Conservation (phyloP, 352 stramenopile genomes). For the Phytophthora citricola region DNA sequence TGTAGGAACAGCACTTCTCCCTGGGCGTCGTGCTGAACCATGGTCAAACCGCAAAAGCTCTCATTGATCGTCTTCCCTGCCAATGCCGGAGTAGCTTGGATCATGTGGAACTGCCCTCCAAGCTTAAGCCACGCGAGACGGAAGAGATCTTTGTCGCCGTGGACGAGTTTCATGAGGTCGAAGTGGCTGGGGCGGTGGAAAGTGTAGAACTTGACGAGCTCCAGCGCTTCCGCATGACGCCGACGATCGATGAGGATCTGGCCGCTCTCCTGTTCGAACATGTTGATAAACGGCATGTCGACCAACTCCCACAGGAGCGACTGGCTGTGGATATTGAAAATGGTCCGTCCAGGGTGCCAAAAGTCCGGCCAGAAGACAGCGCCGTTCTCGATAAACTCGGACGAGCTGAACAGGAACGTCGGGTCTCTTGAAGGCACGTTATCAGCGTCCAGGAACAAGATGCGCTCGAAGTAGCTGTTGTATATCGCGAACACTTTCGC, state of each 20-base stretch:
- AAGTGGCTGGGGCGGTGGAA: conserved; percentile 44
- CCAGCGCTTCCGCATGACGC: conserved; percentile 39
- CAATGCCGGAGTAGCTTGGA: conserved; percentile 41
- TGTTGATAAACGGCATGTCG: conserved; percentile 53
- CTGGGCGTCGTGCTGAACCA: conserved; percentile 57
- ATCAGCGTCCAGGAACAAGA: conserved; percentile 69
- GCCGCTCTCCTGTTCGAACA: conserved; percentile 79
- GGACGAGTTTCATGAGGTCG: conserved; percentile 45
- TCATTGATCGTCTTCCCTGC: conserved; percentile 49
- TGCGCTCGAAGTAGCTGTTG: conserved; percentile 49
- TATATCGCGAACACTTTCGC: conserved; percentile 59
- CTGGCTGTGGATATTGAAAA: conserved; percentile 71
- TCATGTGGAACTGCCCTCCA: conserved; percentile 54
- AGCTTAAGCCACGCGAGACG: conserved; percentile 67
- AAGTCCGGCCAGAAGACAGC: conserved; percentile 80
- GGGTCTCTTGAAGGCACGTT: conserved; percentile 57
- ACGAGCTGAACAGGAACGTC: conserved; percentile 53
- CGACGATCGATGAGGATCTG: conserved; percentile 62
- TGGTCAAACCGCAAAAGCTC: conserved; percentile 62
- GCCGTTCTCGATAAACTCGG: conserved; percentile 47
- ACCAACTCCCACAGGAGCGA: conserved; percentile 67
- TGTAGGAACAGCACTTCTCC: conserved; percentile 60
- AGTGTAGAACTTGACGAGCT: conserved; percentile 54
- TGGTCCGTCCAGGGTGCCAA: conserved; percentile 60
- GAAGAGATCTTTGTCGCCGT: conserved; percentile 73